Evolutionary conservation across 768 basidiomycete species (phyloP), one percentile per base, ranked within the genome.

Genomic region (Tylopilus felleus): DNA sequence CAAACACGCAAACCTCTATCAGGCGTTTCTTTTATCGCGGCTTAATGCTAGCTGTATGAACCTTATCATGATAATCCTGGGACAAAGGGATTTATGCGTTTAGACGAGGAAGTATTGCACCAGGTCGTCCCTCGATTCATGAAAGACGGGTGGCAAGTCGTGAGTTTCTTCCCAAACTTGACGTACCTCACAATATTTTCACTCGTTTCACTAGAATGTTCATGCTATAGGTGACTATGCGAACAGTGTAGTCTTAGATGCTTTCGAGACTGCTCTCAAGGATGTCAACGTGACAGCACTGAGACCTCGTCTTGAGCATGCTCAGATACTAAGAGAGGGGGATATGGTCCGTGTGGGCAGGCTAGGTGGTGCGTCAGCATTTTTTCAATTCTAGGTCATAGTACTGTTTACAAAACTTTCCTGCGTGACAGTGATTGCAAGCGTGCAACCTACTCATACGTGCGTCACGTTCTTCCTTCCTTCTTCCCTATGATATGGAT

Each of bases 401-500:
- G 36, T 44, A 19, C 10, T 9, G 43, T 42, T 29, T n/a, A 38
- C 22, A 17, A 28, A 17, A 17, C 1, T 22, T 41, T 29, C 39
- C 9, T 43, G 13, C 7, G 16, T 54, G 51, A 14, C 60, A 93
- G 90, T 95, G 35, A 94, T 96, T 62, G 91, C 88, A 17, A 93
- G 90, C 63, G 78, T 94, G 12, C 93, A 96, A 67, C 93, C 93
- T 14, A 93, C 90, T 5, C 93, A 95, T 74, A 90, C 80, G 81
- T 92, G 65, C 65, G 88, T 38, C 28, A 41, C 35, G 8, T 23
- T 10, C 13, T 25, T 1, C 33, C 17, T 45, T 55, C 39, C 27
- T 21, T 40, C 22, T 25, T 40, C 14, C 23, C 22, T 31, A 10
- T 29, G 6, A 29, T 29, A 29, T 21, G 41, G 54, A 52, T 41